Conservation (phyloP, 2,329 filamentous ascomycete genomes). For the Penicillium digitatum region DNA sequence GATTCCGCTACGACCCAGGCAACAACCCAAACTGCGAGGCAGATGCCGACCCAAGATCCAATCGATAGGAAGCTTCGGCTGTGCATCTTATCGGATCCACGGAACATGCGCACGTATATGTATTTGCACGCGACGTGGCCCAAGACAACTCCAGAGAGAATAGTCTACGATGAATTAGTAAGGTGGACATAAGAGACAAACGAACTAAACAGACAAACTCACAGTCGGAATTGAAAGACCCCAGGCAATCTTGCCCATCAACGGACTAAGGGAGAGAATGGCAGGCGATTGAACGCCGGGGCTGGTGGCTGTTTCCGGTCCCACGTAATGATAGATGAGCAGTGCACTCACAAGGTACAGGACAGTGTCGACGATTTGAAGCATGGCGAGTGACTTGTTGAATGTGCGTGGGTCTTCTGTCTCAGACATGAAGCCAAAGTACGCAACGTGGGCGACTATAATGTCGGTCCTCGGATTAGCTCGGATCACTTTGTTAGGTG, state of each 20-base stretch:
- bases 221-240: constrained; percentile 63
- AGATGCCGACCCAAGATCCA: constrained; percentile 57
- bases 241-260: constrained; percentile 62
- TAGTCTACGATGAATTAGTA: constrained; percentile 43
- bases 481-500: neutral
- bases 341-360: constrained; percentile 64
- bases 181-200: neutral
- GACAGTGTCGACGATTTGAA: constrained; percentile 58
- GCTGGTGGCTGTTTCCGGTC: constrained; percentile 36
- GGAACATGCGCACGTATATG: constrained; percentile 61
- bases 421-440: constrained; percentile 64
- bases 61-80: constrained; percentile 49
- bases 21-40: constrained; percentile 53
- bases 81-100: constrained; percentile 53
- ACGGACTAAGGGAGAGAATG: constrained; percentile 55
- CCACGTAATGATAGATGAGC: constrained; percentile 65
- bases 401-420: constrained; percentile 59
- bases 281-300: constrained; percentile 58
- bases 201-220: constrained; percentile 1
- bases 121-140: constrained; percentile 64
- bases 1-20: constrained; percentile 66
- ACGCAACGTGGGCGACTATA: constrained; percentile 57
- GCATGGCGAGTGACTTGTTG: constrained; percentile 58
- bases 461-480: neutral
- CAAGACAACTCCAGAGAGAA: constrained; percentile 67